Evolutionary conservation across 495 filamentous ascomycete genomes (phyloP), one percentile per base, ranked within the genome.

Genomic region (Pyrenopolyporus hunteri): DNA sequence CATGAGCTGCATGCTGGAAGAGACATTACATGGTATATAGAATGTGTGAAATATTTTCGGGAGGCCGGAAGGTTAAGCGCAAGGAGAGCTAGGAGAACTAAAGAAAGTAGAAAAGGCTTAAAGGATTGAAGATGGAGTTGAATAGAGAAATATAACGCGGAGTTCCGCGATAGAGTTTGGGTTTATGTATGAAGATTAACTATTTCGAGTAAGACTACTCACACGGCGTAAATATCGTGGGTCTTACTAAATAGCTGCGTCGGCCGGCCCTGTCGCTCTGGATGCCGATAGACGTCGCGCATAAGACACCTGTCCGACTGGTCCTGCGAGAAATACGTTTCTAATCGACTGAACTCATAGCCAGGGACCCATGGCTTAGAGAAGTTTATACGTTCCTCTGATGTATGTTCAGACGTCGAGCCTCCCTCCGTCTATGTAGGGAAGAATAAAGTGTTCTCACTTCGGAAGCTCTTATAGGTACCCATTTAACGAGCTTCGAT

Each of bases 181-280:
- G 31, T 2, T 33, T 9, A n/a, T 4, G 13, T 33, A 33, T 4
- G 13, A 10, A 33, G 64, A 6, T 63, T 37, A 26, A 69, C 71
- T n/a, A 72, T 72, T 35, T 75, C 73, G 2, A 75, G 58, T n/a
- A 74, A 35, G 19, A 68, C 61, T 7, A 66, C 63, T 19, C 66
- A 63, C 7, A 74, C 31, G 20, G 48, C 62, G 43, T 76, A 76
- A 14, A 74, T 75, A 59, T 76, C 74, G 54, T 74, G 68, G 9
- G 67, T 32, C 43, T 71, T 70, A 40, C 37, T 68, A 50, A 74
- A 74, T 1, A 29, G 28, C 6, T 42, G 46, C 29, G 45, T 56
- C 2, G 72, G 72, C 10, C 43, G 35, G 4, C 70, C 70, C 48
- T 68, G 62, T 6, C 73, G 51, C 10, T 65, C 67, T 23, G 70